Conservation (phyloP, 1,284 basidiomycete genomes). For the Microbotryum intermedium region DNA sequence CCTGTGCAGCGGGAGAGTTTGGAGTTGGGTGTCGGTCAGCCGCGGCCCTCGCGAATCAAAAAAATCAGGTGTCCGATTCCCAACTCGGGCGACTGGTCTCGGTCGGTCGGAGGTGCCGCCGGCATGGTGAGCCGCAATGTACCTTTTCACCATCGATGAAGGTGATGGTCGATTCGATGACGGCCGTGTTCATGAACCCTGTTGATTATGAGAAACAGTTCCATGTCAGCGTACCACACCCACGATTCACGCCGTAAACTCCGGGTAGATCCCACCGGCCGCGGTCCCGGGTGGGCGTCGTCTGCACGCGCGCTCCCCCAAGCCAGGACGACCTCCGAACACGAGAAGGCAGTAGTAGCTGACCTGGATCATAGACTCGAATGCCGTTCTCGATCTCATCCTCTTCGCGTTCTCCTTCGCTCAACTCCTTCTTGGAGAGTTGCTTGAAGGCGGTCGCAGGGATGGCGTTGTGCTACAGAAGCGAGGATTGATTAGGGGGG, state of each 20-base stretch:
- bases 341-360: neutral
- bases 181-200: slow-evolving; percentile 78
- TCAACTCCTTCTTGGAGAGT: slow-evolving; percentile 48
- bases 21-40: neutral
- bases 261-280: no score
- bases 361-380: slow-evolving; percentile 54
- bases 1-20: neutral
- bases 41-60: neutral
- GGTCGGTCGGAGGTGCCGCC: neutral
- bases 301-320: neutral
- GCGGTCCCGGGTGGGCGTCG: neutral
- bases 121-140: slow-evolving; percentile 23
- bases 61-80: no score
- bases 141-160: slow-evolving; percentile 80
- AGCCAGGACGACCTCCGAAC: no score
- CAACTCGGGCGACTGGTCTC: neutral
- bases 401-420: slow-evolving; percentile 58
- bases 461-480: slow-evolving; percentile 54
- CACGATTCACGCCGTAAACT: no score
- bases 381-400: slow-evolving; percentile 64
- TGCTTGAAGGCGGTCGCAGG: slow-evolving; percentile 70
- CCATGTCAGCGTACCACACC: neutral
- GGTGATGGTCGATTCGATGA: slow-evolving; percentile 68
- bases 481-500: neutral
- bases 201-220: slow-evolving; percentile 35